Conservation (phyloP, 495 filamentous ascomycete genomes). For the Hyaloscypha bicolor region DNA sequence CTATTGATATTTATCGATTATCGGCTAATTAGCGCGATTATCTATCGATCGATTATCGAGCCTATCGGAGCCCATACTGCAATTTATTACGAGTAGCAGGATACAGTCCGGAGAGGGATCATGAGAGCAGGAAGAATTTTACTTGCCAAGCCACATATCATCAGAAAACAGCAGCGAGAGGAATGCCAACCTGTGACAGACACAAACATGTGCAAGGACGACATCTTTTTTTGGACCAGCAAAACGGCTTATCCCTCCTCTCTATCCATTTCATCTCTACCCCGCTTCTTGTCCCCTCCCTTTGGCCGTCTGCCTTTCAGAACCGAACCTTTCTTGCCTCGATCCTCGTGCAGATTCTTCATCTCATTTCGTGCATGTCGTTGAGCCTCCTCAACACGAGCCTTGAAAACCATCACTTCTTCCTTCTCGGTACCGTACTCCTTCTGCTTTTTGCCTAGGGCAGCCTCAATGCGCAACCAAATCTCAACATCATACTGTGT, state of each 20-base stretch:
- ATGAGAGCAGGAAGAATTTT: too few relatives aligned
- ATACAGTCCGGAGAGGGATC: too few relatives aligned
- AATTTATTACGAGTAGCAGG: too few relatives aligned
- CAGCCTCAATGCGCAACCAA: conserved; percentile 80
- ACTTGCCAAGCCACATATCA: too few relatives aligned
- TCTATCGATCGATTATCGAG: too few relatives aligned
- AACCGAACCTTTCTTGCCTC: conserved; percentile 63
- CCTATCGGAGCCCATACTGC: too few relatives aligned
- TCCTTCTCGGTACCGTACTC: conserved; percentile 74
- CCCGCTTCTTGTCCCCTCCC: conserved; percentile 54
- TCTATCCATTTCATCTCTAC: conserved; percentile 79
- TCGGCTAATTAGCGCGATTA: too few relatives aligned
- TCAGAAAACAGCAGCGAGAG: too few relatives aligned
- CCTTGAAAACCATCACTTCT: conserved; percentile 83
- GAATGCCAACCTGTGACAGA: too few relatives aligned
- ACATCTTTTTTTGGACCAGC: too few relatives aligned
- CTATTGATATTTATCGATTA: too few relatives aligned
- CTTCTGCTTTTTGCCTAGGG: conserved; percentile 72
- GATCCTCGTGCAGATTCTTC: conserved; percentile 80
- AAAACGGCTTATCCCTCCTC: conserved; percentile 62
- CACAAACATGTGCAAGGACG: too few relatives aligned
- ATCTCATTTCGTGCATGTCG: conserved; percentile 78
- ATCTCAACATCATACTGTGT: conserved; percentile 94
- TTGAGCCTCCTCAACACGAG: conserved; percentile 82
- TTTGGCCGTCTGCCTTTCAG: conserved; percentile 52